Evolutionary conservation across 2,329 filamentous ascomycete genomes (phyloP).

Genomic region (Cordyceps fumosorosea): DNA sequence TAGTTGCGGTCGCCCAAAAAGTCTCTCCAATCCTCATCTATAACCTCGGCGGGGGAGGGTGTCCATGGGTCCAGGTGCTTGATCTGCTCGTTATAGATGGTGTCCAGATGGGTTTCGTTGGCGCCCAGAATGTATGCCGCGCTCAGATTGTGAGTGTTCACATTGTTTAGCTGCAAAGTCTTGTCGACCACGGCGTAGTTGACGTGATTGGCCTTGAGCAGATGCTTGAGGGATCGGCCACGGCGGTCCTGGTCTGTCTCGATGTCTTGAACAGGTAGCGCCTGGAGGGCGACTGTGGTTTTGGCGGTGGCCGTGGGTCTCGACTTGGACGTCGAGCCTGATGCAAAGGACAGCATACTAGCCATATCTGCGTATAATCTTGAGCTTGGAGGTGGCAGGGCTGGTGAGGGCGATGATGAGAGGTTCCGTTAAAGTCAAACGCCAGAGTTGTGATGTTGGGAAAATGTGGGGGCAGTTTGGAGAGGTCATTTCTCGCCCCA

Average conservation of each 20-base stretch:
- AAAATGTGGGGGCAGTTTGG: constrained; percentile 1
- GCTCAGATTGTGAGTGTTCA: constrained; percentile 72
- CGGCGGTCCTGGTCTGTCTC: constrained; percentile 75
- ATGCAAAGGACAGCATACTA: constrained; percentile 28
- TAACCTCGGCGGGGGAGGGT: constrained; percentile 78
- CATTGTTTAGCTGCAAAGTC: constrained; percentile 70
- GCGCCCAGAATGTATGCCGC: constrained; percentile 84
- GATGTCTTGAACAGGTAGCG: constrained; percentile 69
- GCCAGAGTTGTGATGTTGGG: constrained; percentile 3
- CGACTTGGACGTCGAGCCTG: constrained; percentile 11
- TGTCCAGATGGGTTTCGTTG: constrained; percentile 62
- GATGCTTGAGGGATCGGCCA: constrained; percentile 77
- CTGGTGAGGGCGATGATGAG: neutral
- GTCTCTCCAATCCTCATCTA: constrained; percentile 77
- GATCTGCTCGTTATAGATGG: constrained; percentile 72
- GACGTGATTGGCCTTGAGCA: constrained; percentile 85
- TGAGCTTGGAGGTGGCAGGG: neutral
- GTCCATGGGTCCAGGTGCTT: constrained; percentile 71
- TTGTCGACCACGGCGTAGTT: constrained; percentile 82
- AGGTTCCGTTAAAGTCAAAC: neutral
- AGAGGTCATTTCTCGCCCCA: constrained; percentile 1
- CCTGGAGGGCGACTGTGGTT: constrained; percentile 19
- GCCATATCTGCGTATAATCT: constrained; percentile 21
- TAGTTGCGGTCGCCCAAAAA: constrained; percentile 74
- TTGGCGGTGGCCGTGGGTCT: neutral